A percentile compares a stretch with the other conserved stretches of the same genome.
Conservation (phyloP, 768 basidiomycete species). For the Obba rivulosa region DNA sequence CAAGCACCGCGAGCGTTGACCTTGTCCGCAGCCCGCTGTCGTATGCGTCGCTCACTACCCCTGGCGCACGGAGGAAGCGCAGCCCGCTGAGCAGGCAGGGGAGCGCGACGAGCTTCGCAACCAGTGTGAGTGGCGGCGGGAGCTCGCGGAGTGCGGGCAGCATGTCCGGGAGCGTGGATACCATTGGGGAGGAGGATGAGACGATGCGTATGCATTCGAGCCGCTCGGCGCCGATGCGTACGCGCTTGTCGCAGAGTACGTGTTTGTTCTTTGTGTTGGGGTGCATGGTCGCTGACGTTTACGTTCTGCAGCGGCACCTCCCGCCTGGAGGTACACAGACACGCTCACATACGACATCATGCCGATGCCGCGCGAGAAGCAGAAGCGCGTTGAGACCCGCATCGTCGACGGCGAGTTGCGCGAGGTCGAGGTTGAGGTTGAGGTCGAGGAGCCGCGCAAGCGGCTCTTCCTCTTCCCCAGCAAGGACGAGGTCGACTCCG, state of each 20-base stretch:
- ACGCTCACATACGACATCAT: slow-evolving; percentile 63
- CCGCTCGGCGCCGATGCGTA: not conserved
- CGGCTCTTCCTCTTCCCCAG: slow-evolving; percentile 66
- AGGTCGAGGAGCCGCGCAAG: slow-evolving; percentile 55
- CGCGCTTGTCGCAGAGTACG: slow-evolving; percentile 38
- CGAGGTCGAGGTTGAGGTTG: slow-evolving; percentile 45
- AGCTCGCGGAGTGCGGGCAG: not conserved
- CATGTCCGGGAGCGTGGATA: too few species aligned
- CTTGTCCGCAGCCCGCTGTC: slow-evolving; percentile 13
- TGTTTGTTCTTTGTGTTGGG: not conserved
- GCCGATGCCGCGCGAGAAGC: slow-evolving; percentile 50
- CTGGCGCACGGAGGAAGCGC: slow-evolving; percentile 14
- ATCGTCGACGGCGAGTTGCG: slow-evolving; percentile 45
- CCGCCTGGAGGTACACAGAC: slow-evolving; percentile 69
- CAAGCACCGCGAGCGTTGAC: slow-evolving; percentile 5
- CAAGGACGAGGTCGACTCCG: slow-evolving; percentile 16
- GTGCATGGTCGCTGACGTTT: slow-evolving; percentile 7
- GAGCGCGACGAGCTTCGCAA: slow-evolving; percentile 33
- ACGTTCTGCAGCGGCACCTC: slow-evolving; percentile 16
- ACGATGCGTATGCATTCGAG: too few species aligned
- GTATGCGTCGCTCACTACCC: slow-evolving; percentile 3
- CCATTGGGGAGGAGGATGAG: too few species aligned
- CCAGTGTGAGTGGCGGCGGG: slow-evolving; percentile 2
- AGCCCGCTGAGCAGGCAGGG: slow-evolving; percentile 37
- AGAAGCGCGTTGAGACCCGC: slow-evolving; percentile 43